Evolutionary conservation across 2,329 filamentous ascomycete species (phyloP), one percentile per base, ranked within the genome.

Genomic region (Calcarisporium arbuscula): DNA sequence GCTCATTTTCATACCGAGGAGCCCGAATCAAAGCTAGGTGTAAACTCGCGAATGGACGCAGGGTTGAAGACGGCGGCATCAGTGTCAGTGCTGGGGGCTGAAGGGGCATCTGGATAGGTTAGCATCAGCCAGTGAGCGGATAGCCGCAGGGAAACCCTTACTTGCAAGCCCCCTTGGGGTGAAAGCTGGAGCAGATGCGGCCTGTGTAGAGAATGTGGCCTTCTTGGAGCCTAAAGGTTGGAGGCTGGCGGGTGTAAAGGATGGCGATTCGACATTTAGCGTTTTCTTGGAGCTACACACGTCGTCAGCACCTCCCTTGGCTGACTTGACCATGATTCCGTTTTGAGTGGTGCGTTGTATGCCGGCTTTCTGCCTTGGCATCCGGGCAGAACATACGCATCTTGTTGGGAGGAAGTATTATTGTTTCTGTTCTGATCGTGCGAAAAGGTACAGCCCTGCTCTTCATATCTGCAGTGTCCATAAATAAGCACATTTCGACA

Each of bases 401-500:
- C 74, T 52, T 61, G 51, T 51, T 69, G 67, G 40, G 52, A n/a
- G n/a, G n/a, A n/a, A n/a, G n/a, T 51, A 27, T 46, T 20, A 27
- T 52, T 60, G 37, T 55, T 64, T 60, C 80, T 87, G 48, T 77
- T 72, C 39, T 79, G 76, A 47, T 92, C 85, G 62, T 95, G 88
- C 54, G 88, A 92, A 64, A 94, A 95, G 46, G 83, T 80, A 63
- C 88, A 95, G 64, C 85, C 87, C 64, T 85, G 82, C 55, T 94
- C 86, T 65, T 94, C 85, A 62, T 88, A 94, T 45, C 87, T 82
- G 60, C 88, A 95, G 61, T 90, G 85, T 36, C 88, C 88, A 59
- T 94, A 95, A 51, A 95, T 94, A 42, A 88, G 75, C 42, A 95
- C 82, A 62, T 95, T 95, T 54, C 88, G 82, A 64, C 88, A 95